Conservation (phyloP, 208 protist species). For the Leishmania amazonensis region DNA sequence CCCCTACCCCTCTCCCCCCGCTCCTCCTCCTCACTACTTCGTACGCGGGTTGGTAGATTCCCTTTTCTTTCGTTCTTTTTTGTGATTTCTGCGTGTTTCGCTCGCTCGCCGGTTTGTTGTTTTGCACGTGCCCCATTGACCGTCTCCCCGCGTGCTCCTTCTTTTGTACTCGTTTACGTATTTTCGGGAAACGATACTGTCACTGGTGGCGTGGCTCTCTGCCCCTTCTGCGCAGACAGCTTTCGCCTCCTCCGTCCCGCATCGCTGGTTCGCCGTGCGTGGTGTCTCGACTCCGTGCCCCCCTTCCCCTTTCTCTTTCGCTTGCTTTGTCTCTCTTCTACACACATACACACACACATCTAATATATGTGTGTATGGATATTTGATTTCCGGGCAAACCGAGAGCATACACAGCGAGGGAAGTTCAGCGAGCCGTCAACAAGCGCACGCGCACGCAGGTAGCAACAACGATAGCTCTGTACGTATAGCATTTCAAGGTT, state of each 20-base stretch:
- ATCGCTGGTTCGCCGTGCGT: too few species aligned
- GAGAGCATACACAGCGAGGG: not conserved
- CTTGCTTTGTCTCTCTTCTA: not conserved
- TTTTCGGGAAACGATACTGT: not conserved
- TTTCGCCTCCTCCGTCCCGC: too few species aligned
- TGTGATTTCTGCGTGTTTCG: too few species aligned
- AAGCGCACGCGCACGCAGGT: not conserved
- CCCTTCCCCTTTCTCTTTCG: not conserved
- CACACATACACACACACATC: too few species aligned
- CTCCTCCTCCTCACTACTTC: slow-evolving; percentile 1
- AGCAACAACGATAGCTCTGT: not conserved
- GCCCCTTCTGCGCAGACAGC: not conserved
- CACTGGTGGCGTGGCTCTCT: not conserved
- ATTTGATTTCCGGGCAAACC: not conserved
- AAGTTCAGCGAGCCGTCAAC: not conserved
- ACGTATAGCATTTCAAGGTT: too few species aligned
- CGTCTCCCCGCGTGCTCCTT: not conserved
- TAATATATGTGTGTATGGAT: not conserved
- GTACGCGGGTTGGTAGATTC: not conserved
- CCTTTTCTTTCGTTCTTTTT: not conserved
- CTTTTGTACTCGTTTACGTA: not conserved
- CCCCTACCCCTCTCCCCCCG: too few species aligned
- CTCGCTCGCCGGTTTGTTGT: not conserved
- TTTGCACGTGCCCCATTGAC: not conserved
- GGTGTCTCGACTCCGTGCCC: not conserved